Base-by-base conservation (phyloP, 495 filamentous ascomycete genomes). In the Cudoniella acicularis region DNA sequence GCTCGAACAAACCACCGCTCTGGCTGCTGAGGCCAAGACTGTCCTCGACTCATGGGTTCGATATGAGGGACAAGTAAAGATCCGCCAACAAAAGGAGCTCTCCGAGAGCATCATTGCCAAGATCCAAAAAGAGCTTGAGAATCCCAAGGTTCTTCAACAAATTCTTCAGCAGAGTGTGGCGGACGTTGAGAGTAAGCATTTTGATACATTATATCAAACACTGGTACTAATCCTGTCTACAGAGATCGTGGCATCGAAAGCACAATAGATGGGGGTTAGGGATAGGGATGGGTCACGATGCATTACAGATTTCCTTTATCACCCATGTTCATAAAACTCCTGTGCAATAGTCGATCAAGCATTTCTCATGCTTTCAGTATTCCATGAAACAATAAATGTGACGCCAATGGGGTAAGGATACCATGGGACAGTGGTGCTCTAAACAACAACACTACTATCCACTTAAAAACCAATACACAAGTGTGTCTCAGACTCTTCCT, bases 41-140 rank as follows among this genome's bases (percentile, higher is more conserved):
- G 93, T 97, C 36, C 85, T 99, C 55, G 94, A 99, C 72, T 96
- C 92, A 52, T 98, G 95, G 94, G 92, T 97, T 57, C 86, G 94
- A 68, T 99, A 99, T 75, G 94, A 99, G 81, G 81, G 88, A 58
- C 94, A 98, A 80, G 92, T 98, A 68, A 99, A 97, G 89, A 88
- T 92, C 78, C 85, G 94, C 70, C 90, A 98, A 80, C 94, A 99
- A 83, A 86, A 81, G 73, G 94, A 99, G 83, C 83, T 99, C 64
- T 90, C 94, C 54, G 87, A 96, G 71, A 80, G 75, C 71, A 78
- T 99, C 74, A 98, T 99, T 66, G 84, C 84, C 75, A 99, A 96
- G 85, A 93, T 97, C 67, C 87, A 87, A 74, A 97, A 97, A 85
- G 94, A 97, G 82, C 84, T 99, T 50, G 92, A 97, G 83, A 96